Evolutionary conservation across 371 early-diverging fungal species (phyloP), one percentile per base, ranked within the genome.

Genomic region (Haplosporangium sp.): DNA sequence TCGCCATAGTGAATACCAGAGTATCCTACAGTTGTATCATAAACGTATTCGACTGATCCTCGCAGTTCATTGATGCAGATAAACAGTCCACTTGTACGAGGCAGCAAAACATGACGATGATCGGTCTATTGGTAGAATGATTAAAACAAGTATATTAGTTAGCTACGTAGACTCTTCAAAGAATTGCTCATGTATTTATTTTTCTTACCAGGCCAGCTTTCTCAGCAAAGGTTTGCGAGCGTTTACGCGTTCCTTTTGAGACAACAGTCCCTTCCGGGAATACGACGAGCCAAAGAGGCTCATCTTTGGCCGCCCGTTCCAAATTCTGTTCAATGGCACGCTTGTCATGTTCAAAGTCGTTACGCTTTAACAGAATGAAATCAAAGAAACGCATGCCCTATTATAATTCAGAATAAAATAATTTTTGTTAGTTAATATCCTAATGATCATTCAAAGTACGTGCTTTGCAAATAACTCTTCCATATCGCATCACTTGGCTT

Each of bases 241-340:
- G 82, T 59, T 79, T 67, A 11, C 91, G 86, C 1, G 88, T 88
- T 15, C 82, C 69, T 37, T 86, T 85, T 6, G 90, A 89, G 48
- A 89, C 85, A n/a, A 90, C 87, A 44, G 97, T 96, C 68, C 97
- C 97, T 84, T 97, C 97, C 1, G 97, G 97, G 83, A 96, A 97
- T 35, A 97, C 85, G 38, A 96, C 86, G 35, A 96, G 87, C 96
- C 96, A 96, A 65, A 93, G 84, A 37, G 93, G 95, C 20, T 87
- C 79, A 38, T 72, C 69, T 67, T 67, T 82, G 56, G 72, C 70
- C 2, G 85, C 67, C 4, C 77, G 74, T 20, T 82, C 65, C 13
- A 91, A 62, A 55, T 85, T 85, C 1, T 74, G 65, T n/a, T 85
- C 62, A 79, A 93, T 87, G 19, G 85, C 85, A 45, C 76, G 84